Base-by-base conservation (phyloP, 2,329 filamentous ascomycete genomes). In the Akanthomyces dipterigenus region DNA sequence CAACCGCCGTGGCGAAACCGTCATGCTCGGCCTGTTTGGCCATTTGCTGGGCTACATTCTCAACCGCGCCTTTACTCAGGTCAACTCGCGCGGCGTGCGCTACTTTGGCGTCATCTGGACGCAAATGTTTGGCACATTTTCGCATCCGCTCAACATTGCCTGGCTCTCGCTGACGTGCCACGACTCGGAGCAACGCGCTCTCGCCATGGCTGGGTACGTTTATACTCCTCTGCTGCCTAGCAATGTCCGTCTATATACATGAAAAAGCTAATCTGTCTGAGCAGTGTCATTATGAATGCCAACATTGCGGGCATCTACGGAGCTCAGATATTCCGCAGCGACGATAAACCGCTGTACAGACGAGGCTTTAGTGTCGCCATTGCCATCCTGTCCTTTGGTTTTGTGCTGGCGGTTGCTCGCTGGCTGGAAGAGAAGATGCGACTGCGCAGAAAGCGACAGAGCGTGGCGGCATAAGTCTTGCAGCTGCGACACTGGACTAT, bases 271-370 rank as follows among this genome's bases (percentile, higher is more conserved):
- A 2, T 9, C 36, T 7, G 34, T 16, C 63, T 50, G 24, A n/a
- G 51, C 26, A 79, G 77, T 71, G 76, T 85, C 56, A 84, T 86
- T 63, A 86, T 86, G 83, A 80, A 80, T 22, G 84, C 82, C 53
- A 87, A 87, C 65, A 82, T 81, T 28, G 82, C 83, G 0, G 83
- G 82, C 24, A 86, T 87, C 56, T 83, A 84, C 60, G 84, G 83
- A 3, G 82, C 82, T 0, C 83, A 86, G 67, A 80, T 86, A 63
- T 86, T 86, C 76, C 79, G 79, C 24, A 64, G 70, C 0, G 80
- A 83, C 57, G 81, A 84, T 65, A 70, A 69, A 49, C 81, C 82
- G 0, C 72, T 75, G 1, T 84, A 84, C 67, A 76, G 77, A 3
- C 76, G 79, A 18, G 81, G 76, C 1, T 85, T 83, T 67, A 75